Evolutionary conservation across 345 rosid genomes (phyloP).

Genomic region (Salix purpurea): DNA sequence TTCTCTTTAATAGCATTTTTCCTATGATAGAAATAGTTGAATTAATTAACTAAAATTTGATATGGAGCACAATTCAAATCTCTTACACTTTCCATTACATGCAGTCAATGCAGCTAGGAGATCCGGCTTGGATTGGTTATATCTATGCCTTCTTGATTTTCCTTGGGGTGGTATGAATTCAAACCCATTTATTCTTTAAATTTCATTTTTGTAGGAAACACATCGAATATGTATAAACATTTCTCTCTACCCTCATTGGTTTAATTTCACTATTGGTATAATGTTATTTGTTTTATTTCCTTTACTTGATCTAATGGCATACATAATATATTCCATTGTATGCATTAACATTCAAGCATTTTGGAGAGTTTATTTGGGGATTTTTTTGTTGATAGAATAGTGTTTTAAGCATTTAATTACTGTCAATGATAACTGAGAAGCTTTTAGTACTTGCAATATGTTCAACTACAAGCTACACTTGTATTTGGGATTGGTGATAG

Average conservation of each 20-base stretch:
- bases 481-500: not conserved
- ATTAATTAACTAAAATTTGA: not conserved
- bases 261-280: not conserved
- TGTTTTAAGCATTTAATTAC: not conserved
- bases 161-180: constrained; percentile 25
- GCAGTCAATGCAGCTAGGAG: constrained; percentile 27
- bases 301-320: not conserved
- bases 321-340: not conserved
- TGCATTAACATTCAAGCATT: not conserved
- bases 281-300: not conserved
- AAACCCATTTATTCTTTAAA: not conserved
- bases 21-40: not conserved
- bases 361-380: too few species aligned
- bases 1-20: not conserved
- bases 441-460: not conserved
- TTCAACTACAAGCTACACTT: not conserved
- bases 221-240: not conserved
- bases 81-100: not conserved
- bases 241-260: not conserved
- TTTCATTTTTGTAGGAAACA: not conserved
- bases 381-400: too few species aligned
- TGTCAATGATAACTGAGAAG: not conserved
- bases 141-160: constrained; percentile 29
- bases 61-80: not conserved
- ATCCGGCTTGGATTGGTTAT: constrained; percentile 31